phyloP scores from a whole-genome alignment of 148 eudicot species.

The Nepenthes mirabilis region DNA sequence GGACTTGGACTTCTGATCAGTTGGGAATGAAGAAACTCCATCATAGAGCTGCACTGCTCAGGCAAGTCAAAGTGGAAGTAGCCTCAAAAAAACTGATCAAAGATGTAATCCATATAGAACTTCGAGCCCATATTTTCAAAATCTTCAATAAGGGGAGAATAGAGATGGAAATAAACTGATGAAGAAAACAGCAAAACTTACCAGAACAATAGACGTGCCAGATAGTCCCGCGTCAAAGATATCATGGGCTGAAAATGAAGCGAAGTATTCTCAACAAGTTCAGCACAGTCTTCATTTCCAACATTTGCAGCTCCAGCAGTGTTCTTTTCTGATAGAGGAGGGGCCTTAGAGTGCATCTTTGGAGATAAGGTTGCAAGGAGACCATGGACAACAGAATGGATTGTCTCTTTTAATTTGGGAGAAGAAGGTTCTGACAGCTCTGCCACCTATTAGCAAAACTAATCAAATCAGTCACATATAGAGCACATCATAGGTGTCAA shows the following conservation, averaged over 20 bases:
- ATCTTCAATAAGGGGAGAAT: not conserved
- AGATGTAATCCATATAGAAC: not conserved
- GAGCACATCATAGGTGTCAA: not conserved
- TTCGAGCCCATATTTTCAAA: not conserved
- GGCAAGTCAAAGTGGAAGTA: too few species aligned
- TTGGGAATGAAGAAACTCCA: too few species aligned
- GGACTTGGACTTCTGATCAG: too few species aligned
- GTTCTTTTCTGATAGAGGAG: constrained; percentile 46
- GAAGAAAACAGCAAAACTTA: constrained; percentile 15
- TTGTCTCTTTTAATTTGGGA: constrained; percentile 62
- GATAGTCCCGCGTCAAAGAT: constrained; percentile 77
- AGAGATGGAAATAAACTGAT: not conserved
- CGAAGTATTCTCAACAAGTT: constrained; percentile 77
- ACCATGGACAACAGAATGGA: constrained; percentile 85
- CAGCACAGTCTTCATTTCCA: constrained; percentile 52
- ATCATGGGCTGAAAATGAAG: constrained; percentile 80
- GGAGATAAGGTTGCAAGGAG: constrained; percentile 95
- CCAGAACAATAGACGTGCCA: constrained; percentile 89
- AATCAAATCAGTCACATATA: constrained; percentile 2
- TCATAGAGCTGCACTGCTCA: too few species aligned
- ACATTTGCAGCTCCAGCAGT: constrained; percentile 39
- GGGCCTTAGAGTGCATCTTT: constrained; percentile 84
- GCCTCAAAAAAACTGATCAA: too few species aligned
- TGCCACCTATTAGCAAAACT: constrained; percentile 47
- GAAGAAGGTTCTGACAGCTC: constrained; percentile 93